Evolutionary conservation across 2,329 filamentous ascomycete genomes (phyloP).

Genomic region (Plectosphaerella sp.): DNA sequence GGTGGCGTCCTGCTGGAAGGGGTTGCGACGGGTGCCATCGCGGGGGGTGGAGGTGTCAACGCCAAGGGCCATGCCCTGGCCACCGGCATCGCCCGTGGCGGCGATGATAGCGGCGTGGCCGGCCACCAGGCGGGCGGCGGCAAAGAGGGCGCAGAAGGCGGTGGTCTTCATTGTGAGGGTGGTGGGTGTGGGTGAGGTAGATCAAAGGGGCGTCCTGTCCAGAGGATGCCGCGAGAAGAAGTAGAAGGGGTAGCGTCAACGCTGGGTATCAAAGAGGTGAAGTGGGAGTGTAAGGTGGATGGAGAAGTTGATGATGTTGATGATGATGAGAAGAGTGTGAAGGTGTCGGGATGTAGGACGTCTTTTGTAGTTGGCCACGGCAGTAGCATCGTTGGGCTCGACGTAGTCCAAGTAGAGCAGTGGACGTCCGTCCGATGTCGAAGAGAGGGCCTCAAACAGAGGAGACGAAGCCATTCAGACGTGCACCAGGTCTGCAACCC

Average conservation of each 20-base stretch:
- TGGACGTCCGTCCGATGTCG: too few species aligned
- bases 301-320: not conserved
- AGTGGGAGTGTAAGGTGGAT: not conserved
- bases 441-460: too few species aligned
- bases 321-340: not conserved
- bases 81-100: conserved; percentile 54
- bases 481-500: too few species aligned
- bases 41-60: conserved; percentile 54
- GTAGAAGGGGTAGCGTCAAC: conserved; percentile 1
- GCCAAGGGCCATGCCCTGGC: conserved; percentile 46
- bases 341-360: not conserved
- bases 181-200: not conserved
- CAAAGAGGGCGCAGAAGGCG: conserved; percentile 42
- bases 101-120: conserved; percentile 56
- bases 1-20: conserved; percentile 62
- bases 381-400: too few species aligned
- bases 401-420: too few species aligned
- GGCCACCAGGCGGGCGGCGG: conserved; percentile 49
- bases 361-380: not conserved
- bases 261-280: not conserved
- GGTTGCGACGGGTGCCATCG: conserved; percentile 54
- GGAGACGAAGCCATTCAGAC: too few species aligned
- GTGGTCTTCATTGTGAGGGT: conserved; percentile 25
- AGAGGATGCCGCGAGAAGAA: conserved; percentile 5
- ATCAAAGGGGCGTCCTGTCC: conserved; percentile 7